These are phyloP conservation scores for Sporothrix schenckii DNA, from an alignment of 2,329 filamentous ascomycete species.

Conservation along the genomic window DNA sequence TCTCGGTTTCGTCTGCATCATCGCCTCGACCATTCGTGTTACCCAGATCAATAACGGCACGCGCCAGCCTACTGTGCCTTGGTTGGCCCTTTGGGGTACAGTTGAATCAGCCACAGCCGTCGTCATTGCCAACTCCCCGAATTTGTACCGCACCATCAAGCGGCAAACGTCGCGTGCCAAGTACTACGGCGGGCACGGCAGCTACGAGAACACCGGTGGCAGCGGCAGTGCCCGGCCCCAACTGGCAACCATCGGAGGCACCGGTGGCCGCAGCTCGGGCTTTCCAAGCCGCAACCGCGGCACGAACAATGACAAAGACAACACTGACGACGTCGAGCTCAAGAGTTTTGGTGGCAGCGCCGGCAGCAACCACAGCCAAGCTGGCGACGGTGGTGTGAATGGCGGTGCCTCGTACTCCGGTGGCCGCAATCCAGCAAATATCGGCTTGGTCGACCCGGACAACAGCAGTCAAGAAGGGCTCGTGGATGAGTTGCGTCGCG, in stretches of 20 bases:
- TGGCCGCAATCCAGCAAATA: not conserved
- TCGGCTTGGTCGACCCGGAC: not conserved
- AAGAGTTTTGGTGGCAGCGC: not conserved
- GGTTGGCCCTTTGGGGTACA: not conserved
- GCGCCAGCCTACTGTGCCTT: not conserved
- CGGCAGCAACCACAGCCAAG: not conserved
- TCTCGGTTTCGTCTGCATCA: conserved; percentile 9
- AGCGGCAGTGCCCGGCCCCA: not conserved
- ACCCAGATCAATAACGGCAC: conserved; percentile 11
- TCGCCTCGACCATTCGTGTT: not conserved
- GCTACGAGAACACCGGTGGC: not conserved
- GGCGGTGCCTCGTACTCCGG: too few relatives aligned
- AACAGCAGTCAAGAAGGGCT: conserved; percentile 3
- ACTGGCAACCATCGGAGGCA: not conserved
- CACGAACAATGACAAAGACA: not conserved
- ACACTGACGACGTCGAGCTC: not conserved
- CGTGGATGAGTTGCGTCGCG: conserved; percentile 1
- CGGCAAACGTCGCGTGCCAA: not conserved
- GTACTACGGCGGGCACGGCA: not conserved
- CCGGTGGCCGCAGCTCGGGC: not conserved
- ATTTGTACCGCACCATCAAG: conserved; percentile 3
- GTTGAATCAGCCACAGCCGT: conserved; percentile 1
- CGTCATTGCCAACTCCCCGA: conserved; percentile 4
- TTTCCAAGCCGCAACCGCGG: not conserved
- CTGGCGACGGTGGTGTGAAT: not conserved